These are phyloP conservation scores for Venturia effusa DNA, from an alignment of 2,329 filamentous ascomycete species.

Conservation along the genomic window DNA sequence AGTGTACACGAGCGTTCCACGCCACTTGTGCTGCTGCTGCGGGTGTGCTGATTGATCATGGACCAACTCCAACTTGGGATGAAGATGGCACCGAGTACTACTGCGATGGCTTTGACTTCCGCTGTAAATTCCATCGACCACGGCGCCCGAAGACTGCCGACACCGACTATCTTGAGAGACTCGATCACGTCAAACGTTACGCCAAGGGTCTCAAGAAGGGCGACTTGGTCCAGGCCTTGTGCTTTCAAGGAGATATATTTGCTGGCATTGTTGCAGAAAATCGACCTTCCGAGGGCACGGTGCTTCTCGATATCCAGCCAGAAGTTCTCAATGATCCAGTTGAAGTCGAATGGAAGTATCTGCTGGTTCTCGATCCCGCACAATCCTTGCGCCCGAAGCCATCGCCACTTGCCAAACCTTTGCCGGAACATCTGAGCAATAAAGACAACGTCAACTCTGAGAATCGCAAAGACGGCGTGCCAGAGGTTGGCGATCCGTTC, in stretches of 20 bases:
- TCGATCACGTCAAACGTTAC: constrained; percentile 55
- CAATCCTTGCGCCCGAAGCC: constrained; percentile 66
- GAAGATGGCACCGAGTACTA: constrained; percentile 90
- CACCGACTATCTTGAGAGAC: constrained; percentile 54
- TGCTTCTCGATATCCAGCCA: constrained; percentile 44
- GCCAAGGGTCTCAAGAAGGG: constrained; percentile 59
- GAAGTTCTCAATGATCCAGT: constrained; percentile 33
- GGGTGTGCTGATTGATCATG: constrained; percentile 83
- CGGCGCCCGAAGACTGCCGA: constrained; percentile 72
- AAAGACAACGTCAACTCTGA: constrained; percentile 31
- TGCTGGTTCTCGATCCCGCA: constrained; percentile 59
- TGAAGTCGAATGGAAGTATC: constrained; percentile 78
- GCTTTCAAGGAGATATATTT: constrained; percentile 75
- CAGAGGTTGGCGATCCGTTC: constrained; percentile 36
- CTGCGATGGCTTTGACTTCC: constrained; percentile 83
- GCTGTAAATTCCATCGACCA: constrained; percentile 84
- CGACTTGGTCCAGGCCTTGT: constrained; percentile 80
- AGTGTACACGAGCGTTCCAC: constrained; percentile 88
- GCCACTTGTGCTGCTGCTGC: constrained; percentile 88
- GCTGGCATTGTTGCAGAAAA: constrained; percentile 84
- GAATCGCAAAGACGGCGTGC: constrained; percentile 40
- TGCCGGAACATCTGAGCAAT: constrained; percentile 47
- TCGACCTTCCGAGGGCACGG: constrained; percentile 50
- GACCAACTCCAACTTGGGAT: constrained; percentile 73
- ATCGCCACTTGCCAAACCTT: constrained; percentile 58